These are phyloP conservation scores for Mucuna pruriens DNA, from an alignment of 306 rosid genomes.

Conservation along the genomic window DNA sequence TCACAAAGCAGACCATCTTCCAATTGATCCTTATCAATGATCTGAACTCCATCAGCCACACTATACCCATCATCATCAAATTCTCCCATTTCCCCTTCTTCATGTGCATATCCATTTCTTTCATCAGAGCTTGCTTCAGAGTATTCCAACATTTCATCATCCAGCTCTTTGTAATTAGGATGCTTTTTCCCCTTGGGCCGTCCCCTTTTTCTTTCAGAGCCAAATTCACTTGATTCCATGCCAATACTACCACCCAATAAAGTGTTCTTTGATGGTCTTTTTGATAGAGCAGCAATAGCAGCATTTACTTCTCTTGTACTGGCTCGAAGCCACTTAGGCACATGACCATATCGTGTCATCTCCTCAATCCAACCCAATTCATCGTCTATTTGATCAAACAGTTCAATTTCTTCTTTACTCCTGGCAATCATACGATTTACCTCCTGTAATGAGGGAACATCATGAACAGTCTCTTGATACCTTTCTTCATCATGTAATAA, in stretches of 20 bases:
- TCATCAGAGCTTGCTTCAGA: conserved; percentile 97
- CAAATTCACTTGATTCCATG: conserved; percentile 67
- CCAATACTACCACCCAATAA: conserved; percentile 61
- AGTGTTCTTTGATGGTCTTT: conserved; percentile 69
- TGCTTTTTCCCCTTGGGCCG: conserved; percentile 84
- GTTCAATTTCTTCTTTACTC: conserved; percentile 86
- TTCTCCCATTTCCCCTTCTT: conserved; percentile 90
- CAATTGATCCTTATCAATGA: conserved; percentile 62
- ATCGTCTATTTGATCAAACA: conserved; percentile 99
- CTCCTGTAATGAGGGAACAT: conserved; percentile 96
- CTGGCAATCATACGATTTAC: conserved; percentile 99
- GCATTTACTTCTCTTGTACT: conserved; percentile 81
- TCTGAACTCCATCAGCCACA: conserved; percentile 74
- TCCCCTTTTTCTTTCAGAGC: conserved; percentile 93
- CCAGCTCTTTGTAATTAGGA: conserved; percentile 83
- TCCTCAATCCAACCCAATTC: conserved; percentile 93
- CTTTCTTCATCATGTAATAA: conserved; percentile 97
- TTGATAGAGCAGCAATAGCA: conserved; percentile 77
- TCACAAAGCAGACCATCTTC: conserved; percentile 73
- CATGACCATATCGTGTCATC: conserved; percentile 78
- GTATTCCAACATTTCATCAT: conserved; percentile 81
- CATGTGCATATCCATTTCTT: conserved; percentile 79
- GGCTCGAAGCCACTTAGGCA: conserved; percentile 97
- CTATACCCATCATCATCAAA: conserved; percentile 87
- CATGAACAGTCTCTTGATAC: conserved; percentile 93